phyloP scores from a whole-genome alignment of 2,329 filamentous ascomycete species.

The Nemania serpens region DNA sequence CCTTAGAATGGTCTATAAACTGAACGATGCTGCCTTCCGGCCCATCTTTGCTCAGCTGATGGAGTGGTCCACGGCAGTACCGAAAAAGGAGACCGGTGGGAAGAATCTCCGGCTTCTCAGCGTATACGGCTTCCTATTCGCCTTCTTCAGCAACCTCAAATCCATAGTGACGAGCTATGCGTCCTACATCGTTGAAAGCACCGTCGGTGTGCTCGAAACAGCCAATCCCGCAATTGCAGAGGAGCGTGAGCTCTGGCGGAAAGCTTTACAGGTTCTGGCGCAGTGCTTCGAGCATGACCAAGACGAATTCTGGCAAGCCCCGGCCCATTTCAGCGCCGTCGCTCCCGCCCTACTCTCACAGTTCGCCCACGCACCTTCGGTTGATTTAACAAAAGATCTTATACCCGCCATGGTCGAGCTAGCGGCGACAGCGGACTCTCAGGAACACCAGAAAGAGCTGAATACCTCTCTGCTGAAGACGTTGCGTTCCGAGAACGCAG shows the following conservation, averaged over 20 bases:
- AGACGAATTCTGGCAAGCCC: conserved; percentile 94
- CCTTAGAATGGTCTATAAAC: conserved; percentile 92
- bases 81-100: conserved; percentile 65
- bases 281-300: conserved; percentile 87
- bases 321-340: conserved; percentile 80
- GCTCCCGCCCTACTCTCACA: conserved; percentile 72
- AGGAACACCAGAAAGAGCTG: conserved; percentile 88
- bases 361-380: conserved; percentile 54
- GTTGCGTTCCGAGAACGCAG: conserved; percentile 72
- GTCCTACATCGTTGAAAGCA: conserved; percentile 79
- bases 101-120: conserved; percentile 69
- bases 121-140: conserved; percentile 78
- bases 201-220: conserved; percentile 63
- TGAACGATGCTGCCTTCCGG: conserved; percentile 91
- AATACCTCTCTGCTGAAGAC: conserved; percentile 79
- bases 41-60: conserved; percentile 87
- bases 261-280: conserved; percentile 71
- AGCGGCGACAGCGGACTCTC: conserved; percentile 78
- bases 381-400: conserved; percentile 56
- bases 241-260: conserved; percentile 66
- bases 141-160: conserved; percentile 85
- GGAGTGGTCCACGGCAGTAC: conserved; percentile 73
- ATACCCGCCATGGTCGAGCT: conserved; percentile 80
- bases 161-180: conserved; percentile 94
- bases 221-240: conserved; percentile 52